Percentiles rank a stretch among this genome's conserved stretches.
phyloP scores from a whole-genome alignment of 164 flowering plant species.

The Pachysandra terminalis region DNA sequence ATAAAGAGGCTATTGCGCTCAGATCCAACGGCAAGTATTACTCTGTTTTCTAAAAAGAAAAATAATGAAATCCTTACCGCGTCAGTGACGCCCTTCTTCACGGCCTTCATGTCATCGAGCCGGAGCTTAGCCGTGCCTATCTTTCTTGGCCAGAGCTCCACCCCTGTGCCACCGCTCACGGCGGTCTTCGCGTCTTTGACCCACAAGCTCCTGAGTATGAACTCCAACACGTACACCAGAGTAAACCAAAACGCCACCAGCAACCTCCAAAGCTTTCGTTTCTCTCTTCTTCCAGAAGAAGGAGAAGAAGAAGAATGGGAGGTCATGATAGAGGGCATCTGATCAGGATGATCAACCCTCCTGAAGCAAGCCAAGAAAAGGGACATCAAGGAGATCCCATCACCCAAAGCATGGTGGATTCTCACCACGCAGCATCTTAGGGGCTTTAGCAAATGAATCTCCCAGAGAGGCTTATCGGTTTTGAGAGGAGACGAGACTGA shows the following conservation, averaged over 20 bases:
- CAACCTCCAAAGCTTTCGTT: slow-evolving; percentile 15
- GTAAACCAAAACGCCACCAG: slow-evolving; percentile 31
- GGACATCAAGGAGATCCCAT: slow-evolving; percentile 69
- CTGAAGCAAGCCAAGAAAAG: slow-evolving; percentile 43
- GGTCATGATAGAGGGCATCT: slow-evolving; percentile 30
- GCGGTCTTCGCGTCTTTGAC: slow-evolving; percentile 37
- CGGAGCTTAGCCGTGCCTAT: slow-evolving; percentile 49
- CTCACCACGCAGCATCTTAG: slow-evolving; percentile 41
- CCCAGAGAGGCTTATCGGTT: slow-evolving; percentile 64
- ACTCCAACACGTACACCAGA: slow-evolving; percentile 30
- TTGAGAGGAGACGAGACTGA: slow-evolving; percentile 41
- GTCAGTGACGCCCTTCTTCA: slow-evolving; percentile 45
- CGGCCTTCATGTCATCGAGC: slow-evolving; percentile 55
- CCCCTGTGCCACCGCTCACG: slow-evolving; percentile 59
- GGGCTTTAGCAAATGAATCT: slow-evolving; percentile 42
- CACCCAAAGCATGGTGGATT: slow-evolving; percentile 73
- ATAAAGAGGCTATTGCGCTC: too few relatives aligned
- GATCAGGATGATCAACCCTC: slow-evolving; percentile 24
- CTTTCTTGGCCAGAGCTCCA: slow-evolving; percentile 79
- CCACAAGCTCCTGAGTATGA: slow-evolving; percentile 34
- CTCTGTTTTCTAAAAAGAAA: neutral
- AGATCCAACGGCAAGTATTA: too few relatives aligned
- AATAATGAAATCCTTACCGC: slow-evolving; percentile 36
- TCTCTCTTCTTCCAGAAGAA: neutral
- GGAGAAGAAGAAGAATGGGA: slow-evolving; percentile 3